Conservation (phyloP, 2,329 filamentous ascomycete species). For the Hypoxylon rubiginosum region DNA sequence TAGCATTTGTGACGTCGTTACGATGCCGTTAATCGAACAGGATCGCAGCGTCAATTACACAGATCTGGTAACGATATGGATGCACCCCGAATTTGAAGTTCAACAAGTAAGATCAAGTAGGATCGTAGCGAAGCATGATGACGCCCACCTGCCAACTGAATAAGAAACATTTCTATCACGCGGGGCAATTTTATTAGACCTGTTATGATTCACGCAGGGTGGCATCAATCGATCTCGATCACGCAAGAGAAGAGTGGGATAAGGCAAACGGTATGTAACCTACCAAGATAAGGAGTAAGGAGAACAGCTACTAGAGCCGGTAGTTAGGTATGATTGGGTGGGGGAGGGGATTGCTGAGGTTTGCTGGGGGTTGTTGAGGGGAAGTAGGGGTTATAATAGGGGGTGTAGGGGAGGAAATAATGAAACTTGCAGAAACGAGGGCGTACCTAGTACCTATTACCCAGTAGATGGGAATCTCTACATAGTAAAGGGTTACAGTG, state of each 20-base stretch:
- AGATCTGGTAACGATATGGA: not conserved
- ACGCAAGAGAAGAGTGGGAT: conserved; percentile 17
- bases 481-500: not conserved
- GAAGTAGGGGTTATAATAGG: no score
- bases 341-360: not conserved
- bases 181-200: conserved; percentile 5
- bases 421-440: conserved; percentile 19
- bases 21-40: not conserved
- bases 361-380: not conserved
- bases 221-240: conserved; percentile 39
- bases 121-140: conserved; percentile 3
- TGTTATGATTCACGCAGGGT: conserved; percentile 19
- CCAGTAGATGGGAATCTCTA: conserved; percentile 9
- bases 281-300: conserved; percentile 22
- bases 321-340: conserved; percentile 22
- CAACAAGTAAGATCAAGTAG: no score
- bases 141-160: not conserved
- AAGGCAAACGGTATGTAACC: conserved; percentile 33
- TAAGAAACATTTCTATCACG: conserved; percentile 7
- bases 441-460: conserved; percentile 4
- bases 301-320: conserved; percentile 10
- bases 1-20: conserved; percentile 16
- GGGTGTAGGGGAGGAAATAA: not conserved
- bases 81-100: not conserved
- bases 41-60: not conserved